Base-by-base conservation (phyloP, 2,329 filamentous ascomycete species). In the Alternaria panax region DNA sequence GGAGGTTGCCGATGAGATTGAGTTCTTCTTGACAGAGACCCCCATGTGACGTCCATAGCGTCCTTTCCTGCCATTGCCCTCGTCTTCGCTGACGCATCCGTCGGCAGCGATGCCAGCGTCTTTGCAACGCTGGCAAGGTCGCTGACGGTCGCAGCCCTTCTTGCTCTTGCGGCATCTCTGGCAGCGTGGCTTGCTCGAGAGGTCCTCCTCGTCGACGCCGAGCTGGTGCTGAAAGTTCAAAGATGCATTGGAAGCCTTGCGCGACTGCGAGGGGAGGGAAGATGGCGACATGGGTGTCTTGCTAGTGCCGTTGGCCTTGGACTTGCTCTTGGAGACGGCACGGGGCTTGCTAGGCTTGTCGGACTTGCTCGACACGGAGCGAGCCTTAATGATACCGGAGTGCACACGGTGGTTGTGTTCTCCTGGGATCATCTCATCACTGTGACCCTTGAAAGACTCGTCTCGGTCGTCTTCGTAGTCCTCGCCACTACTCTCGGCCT, bases 141-240 rank as follows among this genome's bases (percentile, higher is more conserved):
- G 90, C 80, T 98, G 95, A 59, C 95, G 90, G 81, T 99, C 95
- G 76, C 95, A 99, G 12, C 95, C 95, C 82, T 99, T 99, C 85
- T 99, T 99, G 82, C 94, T 98, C 87, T 99, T 99, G 73, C 95
- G 91, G 84, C 95, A 99, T 59, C 95, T 91, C 79, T 99, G 95
- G 83, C 95, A 99, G 64, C 95, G 93, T 57, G 95, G 95, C 81
- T 98, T 97, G 67, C 91, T 93, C 0, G 94, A 97, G 20, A 98
- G 82, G 57, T 97, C 93, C 66, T 97, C 93, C 66, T 97, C 92
- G 67, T 93, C 92, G 30, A 84, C 83, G 47, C 84, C 86, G 40
- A 87, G 80, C 63, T 85, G 85, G 65, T 87, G 82, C 69, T 88
- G 86, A 74, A 88, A 87, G 72, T 86, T 88, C 72, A 88, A 78